A percentile compares a stretch with the other conserved stretches of the same genome.
phyloP scores from a whole-genome alignment of 1,284 basidiomycete genomes.

The Fomes fomentarius region DNA sequence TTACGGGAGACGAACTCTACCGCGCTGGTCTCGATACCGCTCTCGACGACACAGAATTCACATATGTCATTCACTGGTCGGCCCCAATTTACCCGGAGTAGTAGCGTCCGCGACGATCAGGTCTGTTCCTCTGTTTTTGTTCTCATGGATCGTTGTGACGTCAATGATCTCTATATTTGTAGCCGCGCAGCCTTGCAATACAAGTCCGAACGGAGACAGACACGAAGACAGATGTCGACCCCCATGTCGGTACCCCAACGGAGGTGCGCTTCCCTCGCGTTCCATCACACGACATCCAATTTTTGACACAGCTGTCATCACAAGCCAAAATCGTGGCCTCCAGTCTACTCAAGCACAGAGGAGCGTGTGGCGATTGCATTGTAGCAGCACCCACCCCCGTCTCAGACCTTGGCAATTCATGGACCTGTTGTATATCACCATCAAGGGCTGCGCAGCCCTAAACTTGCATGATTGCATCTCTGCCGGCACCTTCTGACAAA shows the following conservation, averaged over 20 bases:
- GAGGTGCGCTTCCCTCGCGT: too few relatives aligned
- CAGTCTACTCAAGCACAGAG: slow-evolving; percentile 2
- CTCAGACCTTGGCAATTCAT: too few relatives aligned
- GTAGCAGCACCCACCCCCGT: too few relatives aligned
- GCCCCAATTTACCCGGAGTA: slow-evolving; percentile 9
- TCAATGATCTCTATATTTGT: not conserved
- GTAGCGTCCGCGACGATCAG: slow-evolving; percentile 3
- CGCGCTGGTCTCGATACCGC: slow-evolving; percentile 17
- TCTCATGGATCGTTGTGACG: not conserved
- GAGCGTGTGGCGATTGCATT: slow-evolving; percentile 13
- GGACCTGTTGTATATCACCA: too few relatives aligned
- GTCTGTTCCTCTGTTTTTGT: not conserved
- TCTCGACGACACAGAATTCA: slow-evolving; percentile 11
- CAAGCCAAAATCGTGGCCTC: slow-evolving; percentile 13
- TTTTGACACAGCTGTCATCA: too few relatives aligned
- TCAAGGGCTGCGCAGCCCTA: too few relatives aligned
- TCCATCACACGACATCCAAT: too few relatives aligned
- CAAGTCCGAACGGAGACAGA: slow-evolving; percentile 20
- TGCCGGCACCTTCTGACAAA: too few relatives aligned
- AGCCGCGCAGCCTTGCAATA: slow-evolving; percentile 15
- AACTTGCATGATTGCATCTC: too few relatives aligned
- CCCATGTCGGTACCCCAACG: not conserved
- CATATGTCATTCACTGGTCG: slow-evolving; percentile 10
- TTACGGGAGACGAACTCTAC: slow-evolving; percentile 15
- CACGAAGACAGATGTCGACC: slow-evolving; percentile 16